Evolutionary conservation across 208 protist species (phyloP).

Genomic region (Borovskyia barvae): DNA sequence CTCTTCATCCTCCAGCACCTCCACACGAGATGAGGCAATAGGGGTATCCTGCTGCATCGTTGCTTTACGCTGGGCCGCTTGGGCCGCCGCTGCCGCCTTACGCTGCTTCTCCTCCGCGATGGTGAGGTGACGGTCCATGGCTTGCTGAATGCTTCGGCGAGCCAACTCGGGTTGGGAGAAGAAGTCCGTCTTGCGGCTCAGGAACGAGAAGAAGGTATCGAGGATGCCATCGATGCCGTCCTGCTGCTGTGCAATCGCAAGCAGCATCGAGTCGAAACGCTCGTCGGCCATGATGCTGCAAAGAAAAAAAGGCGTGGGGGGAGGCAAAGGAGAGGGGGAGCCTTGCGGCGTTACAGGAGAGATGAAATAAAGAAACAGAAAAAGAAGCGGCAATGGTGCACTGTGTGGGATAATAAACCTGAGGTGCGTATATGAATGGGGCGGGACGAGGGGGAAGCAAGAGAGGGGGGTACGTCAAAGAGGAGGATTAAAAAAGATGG

Average conservation of each 20-base stretch:
- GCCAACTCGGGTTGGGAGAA: constrained; percentile 85
- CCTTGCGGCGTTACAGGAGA: too few relatives aligned
- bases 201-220: constrained; percentile 91
- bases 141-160: constrained; percentile 40
- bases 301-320: too few relatives aligned
- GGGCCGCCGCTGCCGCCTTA: constrained; percentile 10
- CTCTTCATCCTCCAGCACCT: constrained; percentile 80
- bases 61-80: constrained; percentile 18
- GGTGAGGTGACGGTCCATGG: constrained; percentile 56
- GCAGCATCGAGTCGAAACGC: constrained; percentile 87
- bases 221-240: constrained; percentile 89
- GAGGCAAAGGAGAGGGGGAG: too few relatives aligned
- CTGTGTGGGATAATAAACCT: too few relatives aligned
- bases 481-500: not conserved
- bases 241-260: constrained; percentile 92
- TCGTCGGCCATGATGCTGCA: constrained; percentile 39
- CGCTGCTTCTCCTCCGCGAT: constrained; percentile 51
- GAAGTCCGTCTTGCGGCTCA: constrained; percentile 92
- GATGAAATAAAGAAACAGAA: too few relatives aligned
- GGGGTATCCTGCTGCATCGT: constrained; percentile 11
- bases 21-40: constrained; percentile 50
- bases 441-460: not conserved
- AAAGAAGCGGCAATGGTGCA: too few relatives aligned
- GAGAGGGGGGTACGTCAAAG: not conserved
- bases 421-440: too few relatives aligned